A percentile compares a stretch with the other conserved stretches of the same genome.
phyloP scores from a whole-genome alignment of 2,329 filamentous ascomycete species.

The Ascochyta viciae-villosae region DNA sequence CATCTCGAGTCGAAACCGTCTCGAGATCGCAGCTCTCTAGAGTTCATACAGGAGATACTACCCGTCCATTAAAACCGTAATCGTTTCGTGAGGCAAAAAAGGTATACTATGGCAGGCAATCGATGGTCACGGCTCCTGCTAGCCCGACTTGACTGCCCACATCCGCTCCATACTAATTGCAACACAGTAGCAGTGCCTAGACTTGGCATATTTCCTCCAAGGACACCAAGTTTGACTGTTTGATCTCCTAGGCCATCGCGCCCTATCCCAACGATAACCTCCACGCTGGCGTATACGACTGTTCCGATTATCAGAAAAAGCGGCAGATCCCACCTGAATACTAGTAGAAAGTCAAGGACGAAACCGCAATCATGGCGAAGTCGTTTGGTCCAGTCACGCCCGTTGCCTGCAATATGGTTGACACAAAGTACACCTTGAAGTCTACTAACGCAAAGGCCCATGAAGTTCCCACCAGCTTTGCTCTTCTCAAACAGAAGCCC shows the following conservation, averaged over 20 bases:
- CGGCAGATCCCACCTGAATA: constrained; percentile 58
- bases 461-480: constrained; percentile 42
- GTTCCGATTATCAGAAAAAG: constrained; percentile 53
- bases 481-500: constrained; percentile 37
- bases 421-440: constrained; percentile 51
- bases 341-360: constrained; percentile 48
- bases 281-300: constrained; percentile 52
- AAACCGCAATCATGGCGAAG: constrained; percentile 57
- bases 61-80: constrained; percentile 54
- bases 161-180: constrained; percentile 43
- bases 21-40: constrained; percentile 64
- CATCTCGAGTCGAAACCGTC: constrained; percentile 63
- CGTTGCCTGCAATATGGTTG: constrained; percentile 40
- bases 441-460: constrained; percentile 37
- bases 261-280: constrained; percentile 32
- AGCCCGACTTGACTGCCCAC: constrained; percentile 31
- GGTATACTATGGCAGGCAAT: constrained; percentile 49
- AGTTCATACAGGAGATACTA: constrained; percentile 62
- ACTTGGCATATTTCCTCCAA: constrained; percentile 34
- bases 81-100: constrained; percentile 34
- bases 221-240: constrained; percentile 44
- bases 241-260: constrained; percentile 34
- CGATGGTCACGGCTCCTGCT: constrained; percentile 43
- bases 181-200: constrained; percentile 45
- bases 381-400: constrained; percentile 41